phyloP scores from a whole-genome alignment of 352 stramenopile genomes.

The Phytopythium ostracodes region DNA sequence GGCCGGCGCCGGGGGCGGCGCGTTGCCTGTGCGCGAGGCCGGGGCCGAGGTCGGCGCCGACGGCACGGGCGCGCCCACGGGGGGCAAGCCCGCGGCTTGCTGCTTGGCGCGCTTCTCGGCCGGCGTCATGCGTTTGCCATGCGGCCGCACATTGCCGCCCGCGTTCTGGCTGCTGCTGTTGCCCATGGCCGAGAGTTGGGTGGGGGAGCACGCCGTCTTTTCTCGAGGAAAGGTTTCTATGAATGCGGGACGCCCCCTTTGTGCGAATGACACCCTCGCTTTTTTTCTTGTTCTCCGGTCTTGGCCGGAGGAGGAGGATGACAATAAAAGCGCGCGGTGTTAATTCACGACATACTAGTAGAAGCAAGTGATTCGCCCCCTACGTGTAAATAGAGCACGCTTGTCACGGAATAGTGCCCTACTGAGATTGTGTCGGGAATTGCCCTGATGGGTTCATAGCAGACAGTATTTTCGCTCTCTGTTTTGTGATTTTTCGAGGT shows the following conservation, averaged over 20 bases:
- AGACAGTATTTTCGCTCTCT: neutral
- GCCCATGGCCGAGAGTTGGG: conserved; percentile 46
- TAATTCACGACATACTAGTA: neutral
- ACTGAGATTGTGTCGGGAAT: neutral
- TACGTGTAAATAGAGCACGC: neutral
- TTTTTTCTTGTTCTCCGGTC: neutral
- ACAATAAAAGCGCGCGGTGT: neutral
- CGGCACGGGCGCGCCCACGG: conserved; percentile 9
- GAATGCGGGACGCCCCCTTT: neutral
- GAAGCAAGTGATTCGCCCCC: neutral
- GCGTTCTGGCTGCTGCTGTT: conserved; percentile 55
- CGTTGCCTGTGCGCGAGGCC: conserved; percentile 4
- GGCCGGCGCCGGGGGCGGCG: conserved; percentile 18
- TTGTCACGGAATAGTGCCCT: neutral
- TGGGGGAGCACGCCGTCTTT: neutral
- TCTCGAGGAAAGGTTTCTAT: neutral
- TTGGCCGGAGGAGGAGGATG: neutral
- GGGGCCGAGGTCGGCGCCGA: conserved; percentile 12
- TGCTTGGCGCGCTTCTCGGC: conserved; percentile 38
- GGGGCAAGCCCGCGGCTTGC: conserved; percentile 19
- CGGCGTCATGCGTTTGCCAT: conserved; percentile 39
- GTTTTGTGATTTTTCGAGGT: neutral
- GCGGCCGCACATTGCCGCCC: conserved; percentile 26
- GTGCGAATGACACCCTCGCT: no score
- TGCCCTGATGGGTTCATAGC: neutral